Evolutionary conservation across 768 basidiomycete species (phyloP).

Genomic region (Galerina sulciceps): DNA sequence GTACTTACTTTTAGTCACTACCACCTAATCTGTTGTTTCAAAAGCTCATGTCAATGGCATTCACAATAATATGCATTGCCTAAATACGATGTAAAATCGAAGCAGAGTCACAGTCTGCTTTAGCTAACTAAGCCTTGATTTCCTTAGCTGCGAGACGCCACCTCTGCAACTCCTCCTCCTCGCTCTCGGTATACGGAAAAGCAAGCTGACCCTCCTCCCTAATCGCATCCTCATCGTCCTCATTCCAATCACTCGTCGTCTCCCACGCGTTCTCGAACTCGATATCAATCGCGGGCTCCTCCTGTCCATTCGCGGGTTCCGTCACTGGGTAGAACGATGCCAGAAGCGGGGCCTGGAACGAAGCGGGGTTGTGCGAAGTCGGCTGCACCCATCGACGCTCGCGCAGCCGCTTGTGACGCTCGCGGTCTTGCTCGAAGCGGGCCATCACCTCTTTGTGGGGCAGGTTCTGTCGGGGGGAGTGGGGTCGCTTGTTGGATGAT

Average conservation of each 20-base stretch:
- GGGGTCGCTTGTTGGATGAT: constrained; percentile 4
- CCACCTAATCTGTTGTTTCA: too few species aligned
- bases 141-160: too few species aligned
- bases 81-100: too few species aligned
- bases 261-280: constrained; percentile 93
- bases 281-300: constrained; percentile 68
- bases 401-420: constrained; percentile 88
- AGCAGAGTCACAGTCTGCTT: too few species aligned
- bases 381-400: constrained; percentile 94
- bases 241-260: constrained; percentile 89
- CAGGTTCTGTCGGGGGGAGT: constrained; percentile 37
- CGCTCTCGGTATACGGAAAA: constrained; percentile 52
- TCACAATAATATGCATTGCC: too few species aligned
- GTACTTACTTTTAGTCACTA: too few species aligned
- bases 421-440: constrained; percentile 91
- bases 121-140: too few species aligned
- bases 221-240: constrained; percentile 81
- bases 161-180: constrained; percentile 2
- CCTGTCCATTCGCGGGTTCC: constrained; percentile 53
- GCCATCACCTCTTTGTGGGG: constrained; percentile 75
- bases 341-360: constrained; percentile 47
- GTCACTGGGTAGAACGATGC: constrained; percentile 66
- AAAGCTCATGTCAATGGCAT: too few species aligned
- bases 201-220: constrained; percentile 73
- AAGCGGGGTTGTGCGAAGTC: constrained; percentile 53